phyloP scores from a whole-genome alignment of 140 eudicot species.

The Ambrosia hybrid region DNA sequence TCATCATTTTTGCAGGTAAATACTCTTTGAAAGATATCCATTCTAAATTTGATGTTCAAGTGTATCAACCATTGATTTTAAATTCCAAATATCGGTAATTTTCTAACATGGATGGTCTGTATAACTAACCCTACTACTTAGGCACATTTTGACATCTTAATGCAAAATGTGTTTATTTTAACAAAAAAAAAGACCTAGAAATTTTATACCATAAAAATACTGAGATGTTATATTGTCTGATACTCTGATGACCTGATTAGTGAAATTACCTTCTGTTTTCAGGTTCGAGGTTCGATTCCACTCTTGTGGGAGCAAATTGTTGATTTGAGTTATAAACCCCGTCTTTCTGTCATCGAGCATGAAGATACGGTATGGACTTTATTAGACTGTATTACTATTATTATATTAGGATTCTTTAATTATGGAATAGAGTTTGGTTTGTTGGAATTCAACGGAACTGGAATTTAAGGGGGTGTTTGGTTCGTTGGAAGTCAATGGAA shows the following conservation, averaged over 20 bases:
- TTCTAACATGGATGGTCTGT: no score
- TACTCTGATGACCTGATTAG: no score
- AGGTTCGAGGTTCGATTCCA: conserved; percentile 98
- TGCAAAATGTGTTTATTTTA: no score
- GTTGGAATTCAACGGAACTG: no score
- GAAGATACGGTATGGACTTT: conserved; percentile 62
- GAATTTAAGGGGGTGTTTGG: background rate
- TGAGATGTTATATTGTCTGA: conserved; percentile 16
- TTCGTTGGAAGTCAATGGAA: background rate
- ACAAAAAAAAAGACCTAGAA: background rate
- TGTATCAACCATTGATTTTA: no score
- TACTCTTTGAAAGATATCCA: conserved; percentile 5
- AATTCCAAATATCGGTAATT: no score
- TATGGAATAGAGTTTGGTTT: no score
- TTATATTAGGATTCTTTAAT: conserved; percentile 4
- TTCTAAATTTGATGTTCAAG: no score
- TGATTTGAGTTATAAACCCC: conserved; percentile 97
- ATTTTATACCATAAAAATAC: background rate
- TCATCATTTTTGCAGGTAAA: conserved; percentile 90
- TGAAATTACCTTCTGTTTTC: conserved; percentile 21
- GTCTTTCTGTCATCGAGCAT: conserved; percentile 71
- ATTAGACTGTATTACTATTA: background rate
- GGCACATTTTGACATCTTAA: no score
- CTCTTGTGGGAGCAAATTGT: conserved; percentile 99
- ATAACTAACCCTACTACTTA: no score